Evolutionary conservation across 1,139 yeast species (phyloP).

Genomic region (Ogataea hybrid): DNA sequence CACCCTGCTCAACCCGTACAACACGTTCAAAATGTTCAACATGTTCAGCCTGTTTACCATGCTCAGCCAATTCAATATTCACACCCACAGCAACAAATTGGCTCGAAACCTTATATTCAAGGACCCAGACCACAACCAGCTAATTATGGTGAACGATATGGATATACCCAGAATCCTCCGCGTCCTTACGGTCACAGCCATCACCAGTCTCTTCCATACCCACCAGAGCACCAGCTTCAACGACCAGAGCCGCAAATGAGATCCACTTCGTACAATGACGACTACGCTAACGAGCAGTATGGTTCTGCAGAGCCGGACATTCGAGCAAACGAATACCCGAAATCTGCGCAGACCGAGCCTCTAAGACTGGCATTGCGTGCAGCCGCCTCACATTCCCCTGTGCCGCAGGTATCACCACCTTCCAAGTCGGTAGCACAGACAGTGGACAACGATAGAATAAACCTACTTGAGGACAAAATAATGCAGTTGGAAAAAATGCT

Average conservation of each 20-base stretch:
- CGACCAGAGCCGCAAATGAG: conserved; percentile 1
- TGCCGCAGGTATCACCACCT: no score
- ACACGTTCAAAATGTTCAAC: no score
- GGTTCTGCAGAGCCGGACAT: neutral
- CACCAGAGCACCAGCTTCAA: neutral
- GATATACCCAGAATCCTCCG: neutral
- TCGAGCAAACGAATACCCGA: neutral
- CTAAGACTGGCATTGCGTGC: neutral
- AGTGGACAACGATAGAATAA: conserved; percentile 24
- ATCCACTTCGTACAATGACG: neutral
- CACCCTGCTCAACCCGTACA: neutral
- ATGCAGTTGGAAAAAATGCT: conserved; percentile 28
- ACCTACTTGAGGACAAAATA: conserved; percentile 30
- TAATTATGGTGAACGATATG: neutral
- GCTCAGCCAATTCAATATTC: neutral
- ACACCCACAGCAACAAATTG: conserved; percentile 3
- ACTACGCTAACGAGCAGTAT: neutral
- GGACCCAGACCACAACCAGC: conserved; percentile 7
- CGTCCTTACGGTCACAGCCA: conserved; percentile 4
- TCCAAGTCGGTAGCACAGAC: no score
- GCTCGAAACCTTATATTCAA: conserved; percentile 2
- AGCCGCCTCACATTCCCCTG: no score
- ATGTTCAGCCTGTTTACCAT: no score
- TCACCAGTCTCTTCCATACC: conserved; percentile 4
- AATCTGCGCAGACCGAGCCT: conserved; percentile 5